Evolutionary conservation across 148 eudicot species (phyloP).

Genomic region (Fallopia convolvulus): DNA sequence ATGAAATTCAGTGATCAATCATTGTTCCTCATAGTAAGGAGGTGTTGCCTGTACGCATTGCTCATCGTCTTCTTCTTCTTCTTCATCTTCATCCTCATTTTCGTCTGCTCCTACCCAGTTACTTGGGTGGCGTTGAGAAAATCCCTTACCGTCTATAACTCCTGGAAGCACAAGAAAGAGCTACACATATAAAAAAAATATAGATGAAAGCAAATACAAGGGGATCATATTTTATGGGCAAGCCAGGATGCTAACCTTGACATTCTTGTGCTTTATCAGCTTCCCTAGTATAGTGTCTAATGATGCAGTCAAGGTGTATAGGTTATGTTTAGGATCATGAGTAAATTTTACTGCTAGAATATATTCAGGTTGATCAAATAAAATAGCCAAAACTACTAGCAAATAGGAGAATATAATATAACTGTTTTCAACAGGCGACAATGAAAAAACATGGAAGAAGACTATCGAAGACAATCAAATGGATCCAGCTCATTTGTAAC

Average conservation of each 20-base stretch:
- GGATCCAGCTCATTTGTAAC: background rate
- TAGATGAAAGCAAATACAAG: background rate
- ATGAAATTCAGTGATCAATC: constrained; percentile 11
- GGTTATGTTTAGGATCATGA: background rate
- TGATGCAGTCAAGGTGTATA: constrained; percentile 4
- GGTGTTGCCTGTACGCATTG: constrained; percentile 80
- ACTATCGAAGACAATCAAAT: background rate
- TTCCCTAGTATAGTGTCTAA: constrained; percentile 43
- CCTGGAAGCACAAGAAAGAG: constrained; percentile 27
- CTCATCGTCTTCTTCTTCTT: constrained; percentile 70
- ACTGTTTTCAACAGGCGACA: background rate
- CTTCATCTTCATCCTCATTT: constrained; percentile 38
- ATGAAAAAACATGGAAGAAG: background rate
- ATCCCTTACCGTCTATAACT: constrained; percentile 35
- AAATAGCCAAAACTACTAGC: constrained; percentile 27
- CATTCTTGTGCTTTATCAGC: constrained; percentile 15
- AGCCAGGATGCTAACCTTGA: constrained; percentile 35
- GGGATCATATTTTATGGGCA: constrained; percentile 11
- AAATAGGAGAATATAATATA: constrained; percentile 2
- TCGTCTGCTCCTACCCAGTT: constrained; percentile 91
- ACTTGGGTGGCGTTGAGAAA: constrained; percentile 83
- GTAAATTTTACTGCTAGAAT: background rate
- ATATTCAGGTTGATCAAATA: background rate
- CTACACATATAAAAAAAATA: background rate
- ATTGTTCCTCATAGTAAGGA: constrained; percentile 62